Conservation (phyloP, 176 grass and related monocot genomes). For the Avena sativa region DNA sequence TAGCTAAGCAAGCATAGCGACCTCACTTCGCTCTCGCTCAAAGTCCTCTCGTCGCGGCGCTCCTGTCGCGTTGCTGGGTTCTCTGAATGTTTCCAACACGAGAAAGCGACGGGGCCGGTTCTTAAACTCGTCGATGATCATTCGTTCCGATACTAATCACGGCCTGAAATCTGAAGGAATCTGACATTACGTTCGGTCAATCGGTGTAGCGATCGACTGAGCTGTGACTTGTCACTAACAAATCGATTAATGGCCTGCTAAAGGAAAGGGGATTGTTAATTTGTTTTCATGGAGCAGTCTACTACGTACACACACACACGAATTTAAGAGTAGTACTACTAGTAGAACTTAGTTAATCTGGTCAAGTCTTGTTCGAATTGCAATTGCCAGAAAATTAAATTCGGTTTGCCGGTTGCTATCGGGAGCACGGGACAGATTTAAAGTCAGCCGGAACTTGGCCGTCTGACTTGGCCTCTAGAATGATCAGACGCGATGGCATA, state of each 20-base stretch:
- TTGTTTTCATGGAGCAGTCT: not conserved
- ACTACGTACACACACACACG: not conserved
- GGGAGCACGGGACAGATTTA: no score
- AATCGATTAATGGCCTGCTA: not conserved
- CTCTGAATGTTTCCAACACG: constrained; percentile 50
- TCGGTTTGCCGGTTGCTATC: constrained; percentile 32
- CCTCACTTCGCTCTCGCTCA: not conserved
- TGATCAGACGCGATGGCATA: constrained; percentile 9
- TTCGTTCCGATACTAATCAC: not conserved
- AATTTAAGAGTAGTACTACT: no score
- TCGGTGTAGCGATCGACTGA: no score
- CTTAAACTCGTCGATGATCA: constrained; percentile 13
- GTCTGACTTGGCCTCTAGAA: constrained; percentile 28
- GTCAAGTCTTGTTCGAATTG: not conserved
- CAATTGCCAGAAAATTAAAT: not conserved
- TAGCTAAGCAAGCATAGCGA: constrained; percentile 35
- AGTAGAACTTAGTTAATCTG: no score
- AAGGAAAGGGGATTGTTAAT: no score
- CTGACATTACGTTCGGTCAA: not conserved
- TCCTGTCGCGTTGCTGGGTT: constrained; percentile 31
- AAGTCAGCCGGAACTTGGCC: constrained; percentile 2
- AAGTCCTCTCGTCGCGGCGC: constrained; percentile 33
- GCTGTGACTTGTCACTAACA: not conserved
- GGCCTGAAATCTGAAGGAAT: not conserved
- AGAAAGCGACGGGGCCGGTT: constrained; percentile 24